These are phyloP conservation scores for Candida khao-thaluensis DNA, from an alignment of 805 yeast genomes.

Conservation along the genomic window DNA sequence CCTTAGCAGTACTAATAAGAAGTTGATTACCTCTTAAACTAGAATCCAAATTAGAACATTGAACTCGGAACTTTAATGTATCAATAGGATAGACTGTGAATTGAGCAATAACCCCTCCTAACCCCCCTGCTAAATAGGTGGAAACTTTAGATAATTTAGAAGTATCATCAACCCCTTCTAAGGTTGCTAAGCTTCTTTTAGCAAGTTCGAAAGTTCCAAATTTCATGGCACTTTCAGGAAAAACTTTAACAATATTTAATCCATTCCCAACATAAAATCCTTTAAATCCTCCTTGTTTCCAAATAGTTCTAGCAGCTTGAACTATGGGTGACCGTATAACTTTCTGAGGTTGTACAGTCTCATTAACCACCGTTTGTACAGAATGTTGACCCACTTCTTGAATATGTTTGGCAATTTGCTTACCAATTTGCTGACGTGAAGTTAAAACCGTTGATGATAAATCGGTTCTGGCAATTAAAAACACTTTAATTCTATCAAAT, in stretches of 20 bases:
- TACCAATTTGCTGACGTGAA: slow-evolving; percentile 47
- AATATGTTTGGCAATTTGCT: slow-evolving; percentile 26
- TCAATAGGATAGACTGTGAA: slow-evolving; percentile 93
- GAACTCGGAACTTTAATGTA: slow-evolving; percentile 88
- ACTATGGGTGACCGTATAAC: slow-evolving; percentile 69
- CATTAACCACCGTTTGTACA: neutral
- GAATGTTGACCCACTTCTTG: neutral
- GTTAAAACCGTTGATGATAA: slow-evolving; percentile 66
- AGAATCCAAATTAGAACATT: slow-evolving; percentile 81
- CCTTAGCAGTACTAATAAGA: slow-evolving; percentile 64
- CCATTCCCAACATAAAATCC: slow-evolving; percentile 97
- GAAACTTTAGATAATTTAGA: slow-evolving; percentile 69
- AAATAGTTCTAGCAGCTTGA: slow-evolving; percentile 77
- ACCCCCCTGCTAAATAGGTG: slow-evolving; percentile 90
- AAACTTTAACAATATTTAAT: slow-evolving; percentile 84
- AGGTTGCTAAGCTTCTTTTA: slow-evolving; percentile 64
- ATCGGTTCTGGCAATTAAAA: slow-evolving; percentile 87
- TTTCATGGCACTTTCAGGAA: slow-evolving; percentile 96
- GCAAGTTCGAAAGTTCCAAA: slow-evolving; percentile 93
- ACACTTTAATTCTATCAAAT: slow-evolving; percentile 91
- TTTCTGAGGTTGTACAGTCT: slow-evolving; percentile 24
- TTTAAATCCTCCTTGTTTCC: slow-evolving; percentile 82
- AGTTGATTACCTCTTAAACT: slow-evolving; percentile 59
- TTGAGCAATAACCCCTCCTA: slow-evolving; percentile 94
- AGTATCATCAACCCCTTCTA: slow-evolving; percentile 76